Base-by-base conservation (phyloP, 306 rosid genomes). In the Coriaria nepalensis region DNA sequence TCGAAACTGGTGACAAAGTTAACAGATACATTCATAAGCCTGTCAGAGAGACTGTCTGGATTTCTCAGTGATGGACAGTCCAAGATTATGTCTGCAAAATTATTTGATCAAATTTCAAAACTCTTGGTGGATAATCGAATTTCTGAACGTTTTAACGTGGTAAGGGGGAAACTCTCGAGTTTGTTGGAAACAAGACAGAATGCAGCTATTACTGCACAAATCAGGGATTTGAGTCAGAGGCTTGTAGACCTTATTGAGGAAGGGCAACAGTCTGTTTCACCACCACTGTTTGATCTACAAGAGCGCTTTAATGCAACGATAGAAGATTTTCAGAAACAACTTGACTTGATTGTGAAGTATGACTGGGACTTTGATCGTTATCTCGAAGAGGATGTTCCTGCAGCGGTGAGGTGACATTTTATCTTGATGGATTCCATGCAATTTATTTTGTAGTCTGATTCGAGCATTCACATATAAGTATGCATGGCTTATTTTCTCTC, bases 291-390 rank as follows among this genome's bases (percentile, higher is more conserved):
- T 68, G 74, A 90, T 68, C 70, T 90, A 69, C 95, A 90, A 73
- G 78, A 78, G 61, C 94, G 87, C 40, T 72, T 90, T 59, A 59
- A 68, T 69, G 73, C 94, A 36, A 82, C 93, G 10, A 42, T 90
- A 50, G 98, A 90, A 52, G 98, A 90, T 61, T 90, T 85, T 72
- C 95, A 85, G 76, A 85, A 82, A 63, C 96, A 90, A 68, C 85
- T 90, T 62, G 98, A 90, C 63, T 75, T 90, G 81, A 73, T 90
- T 9, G 87, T 82, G 74, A 90, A 85, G 58, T 90, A 85, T 68
- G 93, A 90, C 64, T 90, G 98, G 98, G 98, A 90, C 73, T 82
- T 90, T 9, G 98, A 90, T 64, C 78, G 79, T 72, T 85, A 85
- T 74, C 70, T 90, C 71, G 87, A 85, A 73, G 96, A 90, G 77